Base-by-base conservation (phyloP, 176 grass and related monocot species). In the Tillandsia leiboldiana region DNA sequence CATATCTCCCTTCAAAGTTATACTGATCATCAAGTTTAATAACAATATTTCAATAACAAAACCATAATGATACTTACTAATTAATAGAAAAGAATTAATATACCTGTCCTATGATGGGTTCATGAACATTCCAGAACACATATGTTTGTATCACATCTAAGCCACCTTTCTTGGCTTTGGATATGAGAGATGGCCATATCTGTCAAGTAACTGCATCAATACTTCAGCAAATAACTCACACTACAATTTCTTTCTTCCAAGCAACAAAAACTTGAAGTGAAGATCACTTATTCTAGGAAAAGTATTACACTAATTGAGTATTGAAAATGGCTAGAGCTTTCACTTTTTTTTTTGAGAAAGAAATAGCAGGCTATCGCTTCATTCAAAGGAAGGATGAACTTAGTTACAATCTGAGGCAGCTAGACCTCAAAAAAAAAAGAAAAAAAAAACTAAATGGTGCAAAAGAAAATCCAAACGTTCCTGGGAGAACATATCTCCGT, bases 81-180 rank as follows among this genome's bases (percentile, higher is more conserved):
- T 20, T 20, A 50, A 23, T 61, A 15, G 6, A 59, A 29, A 12
- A 13, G 11, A 79, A 65, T 20, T 20, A 20, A 20, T 48, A 6
- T 64, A 79, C 90, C 84, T 87, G 83, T 28, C 83, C 90, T 70
- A 86, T 71, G 26, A 82, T 17, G 48, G 86, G 83, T 24, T 89
- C 90, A 72, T 94, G 86, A 51, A 47, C 80, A 77, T 86, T 89
- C 86, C 86, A 93, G 63, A 89, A 93, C 51, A 93, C 90, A 52
- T 89, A 93, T 53, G 83, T 93, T 79, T 93, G 90, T 48, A 89
- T 89, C 77, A 93, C 90, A 74, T 93, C 86, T 1, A 93, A 70
- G 24, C 90, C 90, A 49, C 90, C 86, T 84, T 83, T 26, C 74
- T 76, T 93, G 28, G 90, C 90, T 81, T 66, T 84, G 3, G 75